A percentile compares a stretch with the other conserved stretches of the same genome.
phyloP scores from a whole-genome alignment of 1,284 basidiomycete genomes.

The Cryptococcus wingfieldii region DNA sequence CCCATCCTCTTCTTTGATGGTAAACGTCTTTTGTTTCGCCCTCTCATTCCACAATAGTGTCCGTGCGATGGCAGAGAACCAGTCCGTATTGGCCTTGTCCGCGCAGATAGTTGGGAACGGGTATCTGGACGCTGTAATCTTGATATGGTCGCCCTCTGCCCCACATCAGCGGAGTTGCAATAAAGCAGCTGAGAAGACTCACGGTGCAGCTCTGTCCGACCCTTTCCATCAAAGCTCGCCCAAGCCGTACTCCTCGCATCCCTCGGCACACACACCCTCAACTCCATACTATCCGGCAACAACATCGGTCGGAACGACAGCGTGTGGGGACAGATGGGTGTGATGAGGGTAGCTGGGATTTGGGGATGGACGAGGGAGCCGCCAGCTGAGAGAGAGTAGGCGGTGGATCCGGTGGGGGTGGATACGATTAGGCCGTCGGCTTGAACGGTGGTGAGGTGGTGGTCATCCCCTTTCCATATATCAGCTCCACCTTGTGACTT shows the following conservation, averaged over 20 bases:
- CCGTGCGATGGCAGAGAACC: constrained; percentile 95
- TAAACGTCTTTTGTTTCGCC: constrained; percentile 93
- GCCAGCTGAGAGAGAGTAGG: constrained; percentile 97
- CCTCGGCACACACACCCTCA: constrained; percentile 96
- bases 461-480: constrained; percentile 73
- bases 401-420: constrained; percentile 96
- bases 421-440: constrained; percentile 95
- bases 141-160: constrained; percentile 97
- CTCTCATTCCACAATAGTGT: constrained; percentile 98
- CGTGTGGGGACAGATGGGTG: constrained; percentile 97
- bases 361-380: constrained; percentile 97
- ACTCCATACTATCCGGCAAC: constrained; percentile 95
- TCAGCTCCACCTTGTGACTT: neutral
- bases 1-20: constrained; percentile 82
- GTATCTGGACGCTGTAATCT: constrained; percentile 94
- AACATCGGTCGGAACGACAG: constrained; percentile 98
- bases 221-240: constrained; percentile 97
- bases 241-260: constrained; percentile 97
- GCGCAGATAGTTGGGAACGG: constrained; percentile 98
- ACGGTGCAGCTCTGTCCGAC: constrained; percentile 92
- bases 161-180: neutral
- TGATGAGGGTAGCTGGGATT: constrained; percentile 93
- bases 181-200: constrained; percentile 35
- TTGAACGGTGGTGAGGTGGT: constrained; percentile 98
- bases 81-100: constrained; percentile 94